Evolutionary conservation across 2,329 filamentous ascomycete genomes (phyloP).

Genomic region (Stachybotrys chartarum): DNA sequence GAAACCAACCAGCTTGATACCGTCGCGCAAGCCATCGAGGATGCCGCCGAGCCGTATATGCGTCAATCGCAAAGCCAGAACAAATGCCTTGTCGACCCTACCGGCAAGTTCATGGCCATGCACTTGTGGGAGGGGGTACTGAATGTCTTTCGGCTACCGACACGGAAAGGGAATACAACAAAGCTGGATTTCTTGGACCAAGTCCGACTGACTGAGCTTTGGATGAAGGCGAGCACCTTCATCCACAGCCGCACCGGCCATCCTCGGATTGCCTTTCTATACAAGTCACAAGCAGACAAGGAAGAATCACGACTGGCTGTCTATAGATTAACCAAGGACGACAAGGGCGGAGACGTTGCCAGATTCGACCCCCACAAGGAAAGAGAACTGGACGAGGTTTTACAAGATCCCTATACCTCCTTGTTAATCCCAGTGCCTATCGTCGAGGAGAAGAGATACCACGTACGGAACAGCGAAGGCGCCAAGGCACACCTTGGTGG

Average conservation of each 20-base stretch:
- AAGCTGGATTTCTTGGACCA: constrained; percentile 45
- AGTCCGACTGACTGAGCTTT: constrained; percentile 51
- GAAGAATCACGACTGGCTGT: constrained; percentile 49
- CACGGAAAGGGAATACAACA: constrained; percentile 34
- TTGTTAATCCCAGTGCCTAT: constrained; percentile 58
- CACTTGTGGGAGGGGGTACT: constrained; percentile 55
- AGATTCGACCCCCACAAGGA: constrained; percentile 49
- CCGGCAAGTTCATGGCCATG: constrained; percentile 52
- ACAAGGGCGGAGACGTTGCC: constrained; percentile 46
- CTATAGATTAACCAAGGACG: constrained; percentile 52
- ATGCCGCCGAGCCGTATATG: constrained; percentile 52
- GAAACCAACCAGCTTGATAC: constrained; percentile 43
- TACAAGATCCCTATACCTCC: constrained; percentile 48
- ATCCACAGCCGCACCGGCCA: constrained; percentile 51
- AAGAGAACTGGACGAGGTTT: constrained; percentile 45
- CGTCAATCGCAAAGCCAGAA: constrained; percentile 78
- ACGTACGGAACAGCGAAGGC: constrained; percentile 46
- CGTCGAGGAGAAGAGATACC: constrained; percentile 52
- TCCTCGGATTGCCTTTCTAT: constrained; percentile 51
- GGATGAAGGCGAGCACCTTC: constrained; percentile 51
- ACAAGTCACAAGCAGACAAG: constrained; percentile 44
- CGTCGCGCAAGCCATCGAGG: constrained; percentile 42
- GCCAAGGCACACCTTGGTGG: constrained; percentile 58
- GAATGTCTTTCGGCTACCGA: constrained; percentile 44
- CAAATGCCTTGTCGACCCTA: constrained; percentile 77